A percentile compares a stretch with the other conserved stretches of the same genome.
phyloP scores from a whole-genome alignment of 2,329 filamentous ascomycete species.

The Paecilomyces fulvus region DNA sequence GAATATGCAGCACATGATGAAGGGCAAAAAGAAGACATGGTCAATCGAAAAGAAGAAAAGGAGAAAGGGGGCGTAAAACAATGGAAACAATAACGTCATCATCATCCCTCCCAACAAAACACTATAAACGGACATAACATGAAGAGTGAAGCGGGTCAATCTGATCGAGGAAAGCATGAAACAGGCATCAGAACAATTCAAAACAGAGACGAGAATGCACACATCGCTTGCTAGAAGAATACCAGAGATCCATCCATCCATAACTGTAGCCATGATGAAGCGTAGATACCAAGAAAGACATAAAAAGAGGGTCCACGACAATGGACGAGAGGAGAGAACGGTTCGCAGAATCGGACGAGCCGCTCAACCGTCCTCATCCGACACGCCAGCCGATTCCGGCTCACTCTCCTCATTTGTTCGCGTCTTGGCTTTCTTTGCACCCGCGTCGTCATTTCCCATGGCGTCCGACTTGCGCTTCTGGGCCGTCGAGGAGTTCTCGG shows the following conservation, averaged over 20 bases:
- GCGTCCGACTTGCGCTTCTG: constrained; percentile 46
- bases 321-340: constrained; percentile 3
- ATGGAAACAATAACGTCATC: constrained; percentile 1
- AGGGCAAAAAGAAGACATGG: constrained; percentile 5
- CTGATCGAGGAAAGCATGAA: constrained; percentile 2
- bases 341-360: constrained; percentile 1
- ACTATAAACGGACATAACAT: constrained; percentile 19
- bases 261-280: constrained; percentile 19
- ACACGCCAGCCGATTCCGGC: constrained; percentile 38
- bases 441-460: constrained; percentile 33
- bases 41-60: constrained; percentile 9
- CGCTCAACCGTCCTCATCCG: constrained; percentile 42
- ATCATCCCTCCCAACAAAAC: constrained; percentile 7
- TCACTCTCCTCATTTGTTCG: constrained; percentile 46
- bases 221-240: constrained; percentile 27
- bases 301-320: constrained; percentile 6
- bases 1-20: neutral
- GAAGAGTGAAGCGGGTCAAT: constrained; percentile 5
- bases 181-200: constrained; percentile 11
- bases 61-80: neutral
- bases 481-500: constrained; percentile 26
- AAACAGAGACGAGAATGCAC: constrained; percentile 16
- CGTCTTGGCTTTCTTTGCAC: constrained; percentile 44
- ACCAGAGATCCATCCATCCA: constrained; percentile 14
- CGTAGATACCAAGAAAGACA: constrained; percentile 12